Evolutionary conservation across 768 basidiomycete genomes (phyloP), one percentile per base, ranked within the genome.

Genomic region (Leucocoprinus birnbaumii): DNA sequence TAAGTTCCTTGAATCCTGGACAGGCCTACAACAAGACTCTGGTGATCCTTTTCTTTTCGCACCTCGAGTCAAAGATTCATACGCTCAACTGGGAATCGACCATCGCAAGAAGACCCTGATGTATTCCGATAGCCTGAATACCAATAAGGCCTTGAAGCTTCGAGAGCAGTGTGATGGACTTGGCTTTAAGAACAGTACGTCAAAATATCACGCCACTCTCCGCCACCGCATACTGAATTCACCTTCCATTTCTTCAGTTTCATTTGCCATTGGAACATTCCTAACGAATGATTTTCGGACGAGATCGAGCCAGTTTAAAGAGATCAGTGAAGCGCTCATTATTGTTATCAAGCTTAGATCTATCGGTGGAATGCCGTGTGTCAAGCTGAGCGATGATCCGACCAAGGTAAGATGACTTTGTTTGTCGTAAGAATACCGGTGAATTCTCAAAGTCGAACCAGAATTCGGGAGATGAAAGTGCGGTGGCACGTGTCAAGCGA

Each of bases 341-440:
- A 98, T 98, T 65, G 96, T 99, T 47, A 94, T 98, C 72, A 98
- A 98, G 65, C 76, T 99, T 8, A 80, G 83, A 37, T 79, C 82
- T 43, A 86, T 97, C 11, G 76, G 91, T 62, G 80, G 79, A 9
- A 76, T 76, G 54, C 83, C 86, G 1, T 96, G 94, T 60, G 83
- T 98, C 61, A 98, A 99, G 72, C 84, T 99, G 62, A 94, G 92
- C 53, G 97, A 98, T 68, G 95, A 98, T 63, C 65, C 87, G 52
- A 86, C 31, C 31, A 31, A 31, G 31, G 31, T 31, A 31, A 11
- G 31, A 11, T 5, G 31, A 5, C 5, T 31, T 31, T 31, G 31
- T 11, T 31, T 31, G 5, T 31, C 11, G 31, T 31, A 11, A 5
- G 6, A 5, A 11, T 11, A 31, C 6, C 11, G 31, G 6, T 31